These are phyloP conservation scores for Trichoderma endophyticum DNA, from an alignment of 2,329 filamentous ascomycete species.

Conservation along the genomic window DNA sequence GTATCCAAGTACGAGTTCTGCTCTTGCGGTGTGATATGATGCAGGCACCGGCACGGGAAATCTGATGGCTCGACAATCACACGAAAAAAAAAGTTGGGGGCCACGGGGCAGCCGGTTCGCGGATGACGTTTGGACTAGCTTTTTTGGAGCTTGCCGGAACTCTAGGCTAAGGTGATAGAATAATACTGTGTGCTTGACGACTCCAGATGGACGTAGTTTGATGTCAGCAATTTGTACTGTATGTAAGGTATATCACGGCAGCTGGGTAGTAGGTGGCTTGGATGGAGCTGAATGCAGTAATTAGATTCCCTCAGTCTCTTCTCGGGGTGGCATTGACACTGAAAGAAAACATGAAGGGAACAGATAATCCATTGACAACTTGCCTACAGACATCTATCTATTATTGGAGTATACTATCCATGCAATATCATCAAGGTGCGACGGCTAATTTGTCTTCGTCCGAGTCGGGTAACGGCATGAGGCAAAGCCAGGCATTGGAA, in stretches of 20 bases:
- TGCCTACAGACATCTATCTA: not conserved
- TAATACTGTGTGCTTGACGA: no score
- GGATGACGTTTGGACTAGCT: not conserved
- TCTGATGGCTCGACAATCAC: not conserved
- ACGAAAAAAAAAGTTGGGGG: not conserved
- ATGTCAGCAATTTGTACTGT: not conserved
- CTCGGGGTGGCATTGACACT: not conserved
- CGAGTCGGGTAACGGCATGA: not conserved
- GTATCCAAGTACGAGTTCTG: not conserved
- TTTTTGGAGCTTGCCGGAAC: not conserved
- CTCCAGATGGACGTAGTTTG: not conserved
- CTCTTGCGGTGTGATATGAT: not conserved
- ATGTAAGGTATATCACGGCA: not conserved
- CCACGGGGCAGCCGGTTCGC: not conserved
- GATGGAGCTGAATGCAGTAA: not conserved
- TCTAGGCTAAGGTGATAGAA: no score
- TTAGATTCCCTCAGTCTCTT: not conserved
- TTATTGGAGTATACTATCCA: not conserved
- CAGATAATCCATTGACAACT: not conserved
- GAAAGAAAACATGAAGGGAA: not conserved
- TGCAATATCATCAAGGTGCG: not conserved
- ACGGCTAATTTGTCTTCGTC: not conserved
- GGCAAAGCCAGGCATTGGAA: not conserved
- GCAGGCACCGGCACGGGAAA: not conserved
- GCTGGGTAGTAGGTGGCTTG: not conserved